Conservation (phyloP, 2,329 filamentous ascomycete genomes). For the Penicillium glabrum region DNA sequence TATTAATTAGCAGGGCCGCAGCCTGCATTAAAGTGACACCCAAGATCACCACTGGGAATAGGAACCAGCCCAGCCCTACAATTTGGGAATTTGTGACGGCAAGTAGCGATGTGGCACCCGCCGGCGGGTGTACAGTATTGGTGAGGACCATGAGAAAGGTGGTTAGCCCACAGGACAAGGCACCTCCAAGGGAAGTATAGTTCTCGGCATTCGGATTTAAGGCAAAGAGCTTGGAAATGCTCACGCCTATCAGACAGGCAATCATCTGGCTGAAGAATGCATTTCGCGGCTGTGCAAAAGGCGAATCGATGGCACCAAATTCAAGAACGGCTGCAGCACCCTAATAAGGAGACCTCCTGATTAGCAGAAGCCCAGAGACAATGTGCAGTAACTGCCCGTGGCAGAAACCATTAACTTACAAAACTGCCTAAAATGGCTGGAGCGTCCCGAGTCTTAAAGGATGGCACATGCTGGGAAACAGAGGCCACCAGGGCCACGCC, state of each 20-base stretch:
- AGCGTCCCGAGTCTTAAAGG: constrained; percentile 53
- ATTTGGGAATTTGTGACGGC: constrained; percentile 57
- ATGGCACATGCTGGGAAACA: constrained; percentile 55
- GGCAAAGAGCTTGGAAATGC: constrained; percentile 65
- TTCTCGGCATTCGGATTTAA: constrained; percentile 49
- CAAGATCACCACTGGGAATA: constrained; percentile 64
- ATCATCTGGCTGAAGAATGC: constrained; percentile 67
- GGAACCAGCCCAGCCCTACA: constrained; percentile 62
- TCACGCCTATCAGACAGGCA: constrained; percentile 60
- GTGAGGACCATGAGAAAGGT: constrained; percentile 68
- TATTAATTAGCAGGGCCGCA: constrained; percentile 66
- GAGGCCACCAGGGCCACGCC: constrained; percentile 61
- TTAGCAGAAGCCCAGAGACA: background rate
- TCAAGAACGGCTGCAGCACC: constrained; percentile 75
- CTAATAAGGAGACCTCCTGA: constrained; percentile 36
- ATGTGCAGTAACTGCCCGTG: background rate
- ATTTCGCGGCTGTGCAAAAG: constrained; percentile 72
- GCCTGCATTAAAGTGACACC: constrained; percentile 61
- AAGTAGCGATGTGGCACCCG: constrained; percentile 70
- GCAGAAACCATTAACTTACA: constrained; percentile 48
- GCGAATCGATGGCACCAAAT: constrained; percentile 70
- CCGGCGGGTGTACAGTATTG: constrained; percentile 71
- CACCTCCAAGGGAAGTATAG: constrained; percentile 64
- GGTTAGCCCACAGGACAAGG: constrained; percentile 63
- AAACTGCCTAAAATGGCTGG: constrained; percentile 70